Conservation (phyloP, 148 eudicot genomes). For the Chenopodium album region DNA sequence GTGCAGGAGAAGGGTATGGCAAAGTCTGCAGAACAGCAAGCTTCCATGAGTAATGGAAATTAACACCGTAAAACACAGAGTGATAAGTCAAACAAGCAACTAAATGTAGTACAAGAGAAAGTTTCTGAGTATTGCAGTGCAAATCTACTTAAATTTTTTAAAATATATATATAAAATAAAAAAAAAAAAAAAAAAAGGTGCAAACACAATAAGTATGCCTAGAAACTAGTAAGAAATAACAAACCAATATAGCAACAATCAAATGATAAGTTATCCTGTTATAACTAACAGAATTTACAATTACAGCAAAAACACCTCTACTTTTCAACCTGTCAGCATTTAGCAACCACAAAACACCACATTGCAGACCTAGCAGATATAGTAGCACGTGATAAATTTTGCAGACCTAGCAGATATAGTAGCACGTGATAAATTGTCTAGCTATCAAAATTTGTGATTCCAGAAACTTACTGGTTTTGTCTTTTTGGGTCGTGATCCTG, state of each 20-base stretch:
- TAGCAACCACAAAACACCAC: neutral
- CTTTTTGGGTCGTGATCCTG: conserved; percentile 53
- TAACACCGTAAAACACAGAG: neutral
- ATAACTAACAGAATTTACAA: neutral
- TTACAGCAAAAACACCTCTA: neutral
- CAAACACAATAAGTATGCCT: too few relatives aligned
- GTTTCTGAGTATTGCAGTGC: neutral
- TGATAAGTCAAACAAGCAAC: conserved; percentile 9
- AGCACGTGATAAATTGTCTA: neutral
- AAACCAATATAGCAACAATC: neutral
- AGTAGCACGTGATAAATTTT: neutral
- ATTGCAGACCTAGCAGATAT: neutral
- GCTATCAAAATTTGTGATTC: neutral
- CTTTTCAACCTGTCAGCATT: neutral
- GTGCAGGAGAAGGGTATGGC: conserved; percentile 48
- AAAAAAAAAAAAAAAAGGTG: neutral
- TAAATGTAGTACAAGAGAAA: neutral
- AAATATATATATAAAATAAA: too few relatives aligned
- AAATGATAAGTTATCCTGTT: neutral
- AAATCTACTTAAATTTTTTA: neutral
- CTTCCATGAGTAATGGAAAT: conserved; percentile 8
- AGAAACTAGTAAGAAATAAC: too few relatives aligned
- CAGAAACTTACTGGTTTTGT: conserved; percentile 49
- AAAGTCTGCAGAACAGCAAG: conserved; percentile 26
- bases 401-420: neutral